Base-by-base conservation (phyloP, 1,139 yeast species). In the Candida sp. region DNA sequence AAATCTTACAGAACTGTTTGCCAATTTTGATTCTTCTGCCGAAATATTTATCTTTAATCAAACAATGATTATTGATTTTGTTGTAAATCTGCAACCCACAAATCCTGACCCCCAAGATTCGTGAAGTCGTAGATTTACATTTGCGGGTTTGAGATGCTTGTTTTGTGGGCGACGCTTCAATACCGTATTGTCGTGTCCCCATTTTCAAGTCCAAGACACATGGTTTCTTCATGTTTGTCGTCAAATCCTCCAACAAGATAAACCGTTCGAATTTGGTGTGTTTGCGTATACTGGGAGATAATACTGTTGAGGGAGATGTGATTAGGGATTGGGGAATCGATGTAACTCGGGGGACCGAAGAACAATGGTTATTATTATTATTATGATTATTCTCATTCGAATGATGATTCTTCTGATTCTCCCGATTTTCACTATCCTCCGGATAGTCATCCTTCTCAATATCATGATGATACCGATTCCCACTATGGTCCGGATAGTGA, bases 121-220 rank as follows among this genome's bases (percentile, higher is more conserved):
- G 73, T 5, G 95, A 84, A 0, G 99, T 91, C 0, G 98, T 93
- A 44, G 73, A 66, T 5, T 76, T 68, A 64, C 99, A 95, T 63
- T 95, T 95, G 46, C 75, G 75, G 35, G 90, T 69, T 64, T 95
- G 99, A 0, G 97, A 87, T 43, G 67, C 62, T 58, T 84, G 88
- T 64, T 95, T 95, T 43, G 81, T 70, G 11, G 67, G 63, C 7
- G 75, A 74, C 0, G 98, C 98, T 53, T 89, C 96, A 12, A 91
- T 85, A n/a, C 99, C 99, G 56, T 93, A 93, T 63, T 95, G 99
- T 43, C 99, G 75, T 0, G 99, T 91, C 1, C 99, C 99, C 98
- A 95, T 93, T 61, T 95, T 95, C 52, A 95, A 73, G 64, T 95
- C 99, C 46, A 95, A 70, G 1, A 93, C 98, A 60, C 97, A 90